Conservation (phyloP, 768 basidiomycete genomes). For the Calocera cornea region DNA sequence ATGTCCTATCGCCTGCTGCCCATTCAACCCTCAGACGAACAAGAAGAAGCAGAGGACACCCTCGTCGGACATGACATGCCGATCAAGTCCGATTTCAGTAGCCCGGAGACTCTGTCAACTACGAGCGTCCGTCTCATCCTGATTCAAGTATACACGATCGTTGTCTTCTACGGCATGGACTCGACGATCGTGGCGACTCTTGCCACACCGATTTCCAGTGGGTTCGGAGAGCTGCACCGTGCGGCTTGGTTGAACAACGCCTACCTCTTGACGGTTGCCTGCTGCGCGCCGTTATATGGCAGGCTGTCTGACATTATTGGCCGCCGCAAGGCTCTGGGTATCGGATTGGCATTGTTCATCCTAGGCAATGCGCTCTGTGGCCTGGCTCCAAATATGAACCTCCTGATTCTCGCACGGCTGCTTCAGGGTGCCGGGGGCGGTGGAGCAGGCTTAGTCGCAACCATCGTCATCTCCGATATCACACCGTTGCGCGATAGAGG, state of each 20-base stretch:
- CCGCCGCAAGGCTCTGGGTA: not conserved
- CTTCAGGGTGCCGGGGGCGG: not conserved
- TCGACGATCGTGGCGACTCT: not conserved
- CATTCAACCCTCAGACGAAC: not conserved
- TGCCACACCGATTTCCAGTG: not conserved
- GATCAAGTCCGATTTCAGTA: not conserved
- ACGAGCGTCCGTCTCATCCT: not conserved
- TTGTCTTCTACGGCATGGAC: not conserved
- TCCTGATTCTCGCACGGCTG: not conserved
- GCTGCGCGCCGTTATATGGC: not conserved
- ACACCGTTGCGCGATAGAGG: not conserved
- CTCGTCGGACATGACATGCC: not conserved
- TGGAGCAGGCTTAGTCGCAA: not conserved
- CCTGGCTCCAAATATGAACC: not conserved
- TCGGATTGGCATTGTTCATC: not conserved
- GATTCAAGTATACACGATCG: not conserved
- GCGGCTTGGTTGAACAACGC: not conserved
- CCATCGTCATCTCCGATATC: not conserved
- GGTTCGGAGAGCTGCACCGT: not conserved
- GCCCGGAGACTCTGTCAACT: not conserved
- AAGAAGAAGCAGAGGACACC: not conserved
- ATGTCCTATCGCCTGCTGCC: not conserved
- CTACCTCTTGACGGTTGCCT: not conserved
- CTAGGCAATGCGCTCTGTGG: not conserved
- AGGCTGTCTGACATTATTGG: not conserved